Percentiles rank a stretch among this genome's conserved stretches.
These are phyloP conservation scores for Nicotiana otophora DNA, from an alignment of 257 asterid species.

Conservation along the genomic window DNA sequence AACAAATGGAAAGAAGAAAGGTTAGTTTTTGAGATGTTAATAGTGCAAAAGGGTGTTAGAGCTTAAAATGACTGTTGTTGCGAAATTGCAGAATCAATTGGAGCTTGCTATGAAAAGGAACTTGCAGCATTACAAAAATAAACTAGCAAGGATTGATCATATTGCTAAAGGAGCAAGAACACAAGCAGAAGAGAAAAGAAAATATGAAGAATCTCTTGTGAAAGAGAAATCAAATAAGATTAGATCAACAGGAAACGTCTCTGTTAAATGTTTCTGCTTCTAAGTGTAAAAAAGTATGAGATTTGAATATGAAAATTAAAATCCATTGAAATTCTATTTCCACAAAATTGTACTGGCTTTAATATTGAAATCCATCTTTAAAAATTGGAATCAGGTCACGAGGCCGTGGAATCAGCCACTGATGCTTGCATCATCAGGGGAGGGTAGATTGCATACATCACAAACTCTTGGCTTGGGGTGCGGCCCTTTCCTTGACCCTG, in stretches of 20 bases:
- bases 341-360: background rate
- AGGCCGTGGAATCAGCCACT: no score
- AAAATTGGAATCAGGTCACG: background rate
- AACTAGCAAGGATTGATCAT: conserved; percentile 47
- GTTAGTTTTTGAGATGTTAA: conserved; percentile 4
- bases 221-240: conserved; percentile 46
- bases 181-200: conserved; percentile 48
- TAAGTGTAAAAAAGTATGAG: background rate
- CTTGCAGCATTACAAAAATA: conserved; percentile 46
- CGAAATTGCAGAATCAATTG: conserved; percentile 33
- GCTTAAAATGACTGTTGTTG: background rate
- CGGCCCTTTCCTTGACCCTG: no score
- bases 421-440: no score
- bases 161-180: conserved; percentile 47
- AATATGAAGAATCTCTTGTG: conserved; percentile 33
- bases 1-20: conserved; percentile 51
- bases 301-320: background rate
- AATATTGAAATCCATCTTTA: background rate
- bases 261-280: conserved; percentile 50
- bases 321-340: background rate
- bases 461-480: no score
- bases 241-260: conserved; percentile 34
- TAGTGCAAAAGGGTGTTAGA: background rate
- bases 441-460: no score
- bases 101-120: conserved; percentile 45